These are phyloP conservation scores for Tolypocladium tundrense DNA, from an alignment of 2,329 filamentous ascomycete species.

Conservation along the genomic window DNA sequence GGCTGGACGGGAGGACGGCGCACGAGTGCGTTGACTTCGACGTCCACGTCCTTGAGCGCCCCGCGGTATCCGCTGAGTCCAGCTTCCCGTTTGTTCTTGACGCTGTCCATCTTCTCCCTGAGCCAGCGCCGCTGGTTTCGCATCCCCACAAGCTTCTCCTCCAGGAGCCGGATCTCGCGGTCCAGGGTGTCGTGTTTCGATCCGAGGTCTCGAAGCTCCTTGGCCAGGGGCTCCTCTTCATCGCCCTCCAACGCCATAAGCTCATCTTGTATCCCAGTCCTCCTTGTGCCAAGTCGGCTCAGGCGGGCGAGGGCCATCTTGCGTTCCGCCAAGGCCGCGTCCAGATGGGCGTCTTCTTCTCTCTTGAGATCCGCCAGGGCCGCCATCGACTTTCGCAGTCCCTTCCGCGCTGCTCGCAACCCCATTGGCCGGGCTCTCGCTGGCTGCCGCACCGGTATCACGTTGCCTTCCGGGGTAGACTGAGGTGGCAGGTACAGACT, in stretches of 20 bases:
- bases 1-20: constrained; percentile 44
- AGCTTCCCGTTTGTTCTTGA: constrained; percentile 56
- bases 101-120: constrained; percentile 48
- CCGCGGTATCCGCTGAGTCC: constrained; percentile 62
- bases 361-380: constrained; percentile 55
- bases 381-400: constrained; percentile 52
- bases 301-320: constrained; percentile 49
- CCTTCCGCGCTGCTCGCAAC: constrained; percentile 52
- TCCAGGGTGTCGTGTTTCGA: constrained; percentile 43
- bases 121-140: constrained; percentile 50
- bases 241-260: constrained; percentile 44
- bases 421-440: constrained; percentile 37
- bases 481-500: constrained; percentile 30
- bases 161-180: constrained; percentile 55
- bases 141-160: constrained; percentile 52
- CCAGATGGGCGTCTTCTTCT: constrained; percentile 55
- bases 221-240: constrained; percentile 46
- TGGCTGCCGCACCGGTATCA: constrained; percentile 53
- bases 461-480: constrained; percentile 30
- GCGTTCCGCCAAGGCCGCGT: constrained; percentile 44
- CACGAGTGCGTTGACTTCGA: constrained; percentile 49
- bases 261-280: constrained; percentile 38
- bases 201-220: constrained; percentile 50
- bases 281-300: constrained; percentile 38
- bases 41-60: constrained; percentile 55